Conservation (phyloP, 2,329 filamentous ascomycete species). For the Ciborinia camelliae region DNA sequence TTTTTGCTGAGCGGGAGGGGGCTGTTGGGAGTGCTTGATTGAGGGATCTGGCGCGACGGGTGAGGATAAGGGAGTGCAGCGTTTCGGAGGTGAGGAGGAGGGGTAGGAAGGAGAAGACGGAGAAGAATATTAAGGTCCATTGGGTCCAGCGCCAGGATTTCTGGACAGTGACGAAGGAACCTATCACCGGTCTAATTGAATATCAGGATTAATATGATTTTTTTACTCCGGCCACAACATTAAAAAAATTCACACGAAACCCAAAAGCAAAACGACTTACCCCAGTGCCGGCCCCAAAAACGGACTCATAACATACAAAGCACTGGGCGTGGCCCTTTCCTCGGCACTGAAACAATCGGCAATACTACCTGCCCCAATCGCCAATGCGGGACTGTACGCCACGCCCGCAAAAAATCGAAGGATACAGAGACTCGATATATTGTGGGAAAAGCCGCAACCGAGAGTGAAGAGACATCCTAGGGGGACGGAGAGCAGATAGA, state of each 20-base stretch:
- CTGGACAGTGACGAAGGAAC: slow-evolving; percentile 46
- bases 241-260: background rate
- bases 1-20: slow-evolving; percentile 38
- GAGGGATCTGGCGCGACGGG: slow-evolving; percentile 36
- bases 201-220: slow-evolving; percentile 11
- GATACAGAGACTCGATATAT: slow-evolving; percentile 43
- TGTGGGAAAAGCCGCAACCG: slow-evolving; percentile 59
- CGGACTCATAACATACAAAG: slow-evolving; percentile 49
- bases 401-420: slow-evolving; percentile 49
- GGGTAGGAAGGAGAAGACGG: slow-evolving; percentile 44
- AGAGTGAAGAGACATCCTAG: slow-evolving; percentile 57
- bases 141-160: slow-evolving; percentile 54
- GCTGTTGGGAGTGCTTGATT: slow-evolving; percentile 40
- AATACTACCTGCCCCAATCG: slow-evolving; percentile 49
- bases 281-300: slow-evolving; percentile 51
- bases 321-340: slow-evolving; percentile 44
- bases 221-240: background rate
- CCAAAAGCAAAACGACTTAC: slow-evolving; percentile 36
- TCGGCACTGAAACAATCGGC: slow-evolving; percentile 47
- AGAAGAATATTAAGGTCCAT: slow-evolving; percentile 50
- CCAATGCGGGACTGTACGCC: slow-evolving; percentile 39
- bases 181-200: slow-evolving; percentile 26
- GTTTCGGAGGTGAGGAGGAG: slow-evolving; percentile 44
- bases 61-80: slow-evolving; percentile 36
- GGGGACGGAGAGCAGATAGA: slow-evolving; percentile 45